Evolutionary conservation across 495 filamentous ascomycete genomes (phyloP), one percentile per base, ranked within the genome.

Genomic region (Penicillium tannophilum): DNA sequence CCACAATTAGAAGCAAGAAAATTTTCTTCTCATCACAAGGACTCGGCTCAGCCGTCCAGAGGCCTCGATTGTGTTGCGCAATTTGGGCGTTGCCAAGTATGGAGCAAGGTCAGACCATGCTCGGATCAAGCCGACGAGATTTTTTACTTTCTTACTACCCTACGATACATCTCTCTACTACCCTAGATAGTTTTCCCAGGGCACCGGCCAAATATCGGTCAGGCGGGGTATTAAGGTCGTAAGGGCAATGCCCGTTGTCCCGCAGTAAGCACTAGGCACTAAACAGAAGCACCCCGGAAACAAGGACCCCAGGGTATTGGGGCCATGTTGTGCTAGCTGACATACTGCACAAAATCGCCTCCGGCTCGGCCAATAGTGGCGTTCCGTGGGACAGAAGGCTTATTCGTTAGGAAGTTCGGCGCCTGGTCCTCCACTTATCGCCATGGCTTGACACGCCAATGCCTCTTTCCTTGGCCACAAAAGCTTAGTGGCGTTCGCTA

Each of bases 401-500:
- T 60, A 51, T 60, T 60, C 47, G 30, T 42, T 44, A 24, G 26
- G 36, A 49, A 26, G 47, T 20, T 57, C 50, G 63, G 48, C 51
- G 41, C 51, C 31, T 43, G 49, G 46, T 10, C 33, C 39, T 47
- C 64, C 51, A 61, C 31, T 52, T n/a, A 58, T 41, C 54, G 54
- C 59, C 56, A 31, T 42, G 17, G 33, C 41, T 49, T 60, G 46
- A 51, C 28, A 43, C 54, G 43, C n/a, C 42, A 53, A 20, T 56
- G 64, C 19, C 59, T 62, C 20, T 56, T 53, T 59, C 54, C 35
- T 46, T 43, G 51, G 59, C 59, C 50, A 54, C 31, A 50, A 59
- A 62, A 33, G 47, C 42, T 62, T 60, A 43, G 59, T 67, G 62
- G 62, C 65, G 62, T 45, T 35, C 56, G 30, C 51, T 67, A 62